Conservation (phyloP, 441 rosid genomes). For the Geranium incanum region DNA sequence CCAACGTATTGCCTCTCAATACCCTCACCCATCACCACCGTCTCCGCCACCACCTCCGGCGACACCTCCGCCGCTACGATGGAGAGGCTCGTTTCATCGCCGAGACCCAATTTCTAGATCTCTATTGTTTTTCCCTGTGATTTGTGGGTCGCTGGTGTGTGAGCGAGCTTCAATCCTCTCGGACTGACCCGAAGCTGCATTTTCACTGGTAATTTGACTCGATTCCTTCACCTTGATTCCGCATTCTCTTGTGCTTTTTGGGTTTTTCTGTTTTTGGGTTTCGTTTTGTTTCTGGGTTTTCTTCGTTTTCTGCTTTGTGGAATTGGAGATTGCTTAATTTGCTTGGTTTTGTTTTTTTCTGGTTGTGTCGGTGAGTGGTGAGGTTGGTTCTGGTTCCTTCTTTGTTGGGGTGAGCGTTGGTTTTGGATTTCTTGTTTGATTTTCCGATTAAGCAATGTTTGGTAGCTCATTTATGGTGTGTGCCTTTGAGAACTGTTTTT, state of each 20-base stretch:
- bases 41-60: background rate
- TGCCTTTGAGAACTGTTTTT: background rate
- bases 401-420: background rate
- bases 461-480: background rate
- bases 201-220: constrained; percentile 29
- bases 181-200: constrained; percentile 26
- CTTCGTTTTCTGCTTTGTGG: background rate
- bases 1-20: constrained; percentile 38
- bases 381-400: background rate
- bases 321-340: constrained; percentile 7
- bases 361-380: constrained; percentile 30
- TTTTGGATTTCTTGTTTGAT: constrained; percentile 15
- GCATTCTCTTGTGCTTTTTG: background rate
- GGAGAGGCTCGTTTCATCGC: background rate
- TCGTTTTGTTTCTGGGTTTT: background rate
- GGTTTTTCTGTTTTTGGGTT: constrained; percentile 9
- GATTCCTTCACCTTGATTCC: background rate
- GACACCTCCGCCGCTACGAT: background rate
- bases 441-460: background rate
- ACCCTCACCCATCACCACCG: background rate
- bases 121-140: background rate
- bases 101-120: background rate
- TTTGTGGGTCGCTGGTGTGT: background rate
- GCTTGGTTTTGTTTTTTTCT: background rate
- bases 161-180: background rate